Conservation (phyloP, 129 eudicot species). For the Arctium lappa region DNA sequence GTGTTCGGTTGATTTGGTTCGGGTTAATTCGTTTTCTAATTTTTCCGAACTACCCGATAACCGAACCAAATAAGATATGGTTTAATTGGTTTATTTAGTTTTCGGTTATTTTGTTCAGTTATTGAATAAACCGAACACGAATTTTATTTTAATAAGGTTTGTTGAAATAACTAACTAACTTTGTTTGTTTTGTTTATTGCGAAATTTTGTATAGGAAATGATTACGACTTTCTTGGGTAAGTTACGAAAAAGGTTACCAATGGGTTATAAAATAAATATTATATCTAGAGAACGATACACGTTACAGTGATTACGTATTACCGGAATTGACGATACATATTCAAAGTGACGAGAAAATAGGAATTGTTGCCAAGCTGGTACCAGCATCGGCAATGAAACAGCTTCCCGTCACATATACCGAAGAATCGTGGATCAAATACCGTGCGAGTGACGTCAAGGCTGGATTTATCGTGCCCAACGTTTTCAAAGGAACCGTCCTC, state of each 20-base stretch:
- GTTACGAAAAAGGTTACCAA: not conserved
- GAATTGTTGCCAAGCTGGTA: slow-evolving; percentile 34
- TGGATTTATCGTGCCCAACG: slow-evolving; percentile 43
- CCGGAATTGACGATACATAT: not conserved
- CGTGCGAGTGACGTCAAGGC: slow-evolving; percentile 42
- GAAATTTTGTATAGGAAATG: not conserved
- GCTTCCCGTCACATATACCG: slow-evolving; percentile 38
- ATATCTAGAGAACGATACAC: not conserved
- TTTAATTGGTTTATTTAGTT: too few species aligned
- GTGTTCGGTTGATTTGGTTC: too few species aligned
- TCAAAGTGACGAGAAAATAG: slow-evolving; percentile 52
- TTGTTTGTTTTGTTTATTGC: too few species aligned
- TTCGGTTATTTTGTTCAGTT: too few species aligned
- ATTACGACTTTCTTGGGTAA: not conserved
- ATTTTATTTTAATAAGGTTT: too few species aligned
- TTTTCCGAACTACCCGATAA: too few species aligned
- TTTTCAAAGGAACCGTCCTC: slow-evolving; percentile 36
- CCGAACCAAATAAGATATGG: too few species aligned
- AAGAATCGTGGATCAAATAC: slow-evolving; percentile 49
- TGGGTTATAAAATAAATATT: too few species aligned
- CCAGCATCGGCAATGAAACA: slow-evolving; percentile 49
- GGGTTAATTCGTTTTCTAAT: too few species aligned
- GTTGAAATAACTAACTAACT: too few species aligned
- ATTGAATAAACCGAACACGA: too few species aligned
- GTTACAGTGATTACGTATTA: not conserved